Conservation (phyloP, 208 protist genomes). For the Leptomonas seymouri region DNA sequence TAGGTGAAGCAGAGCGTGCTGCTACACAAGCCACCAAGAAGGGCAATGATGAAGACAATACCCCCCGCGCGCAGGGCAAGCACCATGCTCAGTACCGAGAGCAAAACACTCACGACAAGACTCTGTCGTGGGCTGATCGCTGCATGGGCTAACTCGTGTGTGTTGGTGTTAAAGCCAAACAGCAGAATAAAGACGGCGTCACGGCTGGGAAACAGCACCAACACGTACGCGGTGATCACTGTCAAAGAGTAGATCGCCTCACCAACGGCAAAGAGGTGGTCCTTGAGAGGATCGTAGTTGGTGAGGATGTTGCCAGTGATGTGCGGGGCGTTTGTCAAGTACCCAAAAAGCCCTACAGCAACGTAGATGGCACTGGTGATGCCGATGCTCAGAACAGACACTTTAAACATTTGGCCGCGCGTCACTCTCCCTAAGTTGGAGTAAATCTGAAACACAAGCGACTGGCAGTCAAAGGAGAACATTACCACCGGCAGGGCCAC, state of each 20-base stretch:
- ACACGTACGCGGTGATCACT: slow-evolving; percentile 66
- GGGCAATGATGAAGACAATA: slow-evolving; percentile 67
- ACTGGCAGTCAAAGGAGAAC: slow-evolving; percentile 88
- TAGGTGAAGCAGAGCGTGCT: slow-evolving; percentile 74
- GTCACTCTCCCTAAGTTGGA: slow-evolving; percentile 50
- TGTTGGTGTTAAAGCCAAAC: slow-evolving; percentile 70
- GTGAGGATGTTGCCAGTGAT: slow-evolving; percentile 77
- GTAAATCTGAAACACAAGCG: slow-evolving; percentile 82
- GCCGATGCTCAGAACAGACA: slow-evolving; percentile 50
- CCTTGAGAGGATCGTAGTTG: slow-evolving; percentile 67
- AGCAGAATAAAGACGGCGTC: slow-evolving; percentile 81
- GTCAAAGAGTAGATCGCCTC: slow-evolving; percentile 71
- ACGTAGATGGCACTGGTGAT: slow-evolving; percentile 55
- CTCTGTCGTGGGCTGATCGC: slow-evolving; percentile 51
- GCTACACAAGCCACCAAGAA: slow-evolving; percentile 72
- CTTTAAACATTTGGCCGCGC: slow-evolving; percentile 58
- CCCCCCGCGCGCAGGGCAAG: slow-evolving; percentile 54
- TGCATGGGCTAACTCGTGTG: slow-evolving; percentile 31
- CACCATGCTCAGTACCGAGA: slow-evolving; percentile 54
- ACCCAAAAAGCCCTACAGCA: slow-evolving; percentile 74
- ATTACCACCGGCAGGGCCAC: slow-evolving; percentile 76
- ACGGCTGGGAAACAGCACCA: slow-evolving; percentile 76
- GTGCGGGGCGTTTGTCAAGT: slow-evolving; percentile 55
- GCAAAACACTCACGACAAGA: slow-evolving; percentile 58
- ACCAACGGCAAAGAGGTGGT: slow-evolving; percentile 64